phyloP scores from a whole-genome alignment of 106 monocot genomes.

The Acanthochlamys bracteata region DNA sequence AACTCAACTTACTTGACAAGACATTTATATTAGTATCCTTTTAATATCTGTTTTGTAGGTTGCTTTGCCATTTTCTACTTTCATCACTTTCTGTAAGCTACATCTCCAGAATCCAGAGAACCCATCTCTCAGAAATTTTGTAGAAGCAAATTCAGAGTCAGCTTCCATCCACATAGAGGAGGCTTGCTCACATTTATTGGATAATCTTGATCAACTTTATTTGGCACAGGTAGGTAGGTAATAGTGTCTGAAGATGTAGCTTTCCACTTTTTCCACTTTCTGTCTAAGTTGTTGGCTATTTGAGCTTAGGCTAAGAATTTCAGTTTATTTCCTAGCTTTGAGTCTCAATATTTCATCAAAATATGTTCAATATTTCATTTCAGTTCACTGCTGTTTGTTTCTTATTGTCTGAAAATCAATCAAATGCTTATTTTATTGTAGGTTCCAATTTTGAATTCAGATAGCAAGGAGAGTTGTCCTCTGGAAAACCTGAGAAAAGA shows the following conservation, averaged over 20 bases:
- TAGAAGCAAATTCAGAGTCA: conserved; percentile 2
- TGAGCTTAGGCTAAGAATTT: too few species aligned
- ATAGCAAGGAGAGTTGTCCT: conserved; percentile 39
- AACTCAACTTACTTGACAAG: too few species aligned
- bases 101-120: conserved; percentile 19
- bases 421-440: conserved; percentile 19
- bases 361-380: neutral
- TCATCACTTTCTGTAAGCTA: conserved; percentile 53
- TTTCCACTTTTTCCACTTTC: too few species aligned
- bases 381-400: neutral
- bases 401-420: too few species aligned
- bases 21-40: too few species aligned
- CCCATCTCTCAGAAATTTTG: conserved; percentile 2
- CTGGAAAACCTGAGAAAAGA: conserved; percentile 54
- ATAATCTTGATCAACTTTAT: conserved; percentile 42
- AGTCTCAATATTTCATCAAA: conserved; percentile 2
- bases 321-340: too few species aligned
- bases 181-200: conserved; percentile 17
- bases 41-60: conserved; percentile 64
- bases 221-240: conserved; percentile 69
- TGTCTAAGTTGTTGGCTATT: too few species aligned
- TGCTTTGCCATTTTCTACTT: conserved; percentile 55
- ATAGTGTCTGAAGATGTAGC: neutral
- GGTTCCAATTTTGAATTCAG: conserved; percentile 68
- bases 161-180: conserved; percentile 19